phyloP scores from a whole-genome alignment of 2,329 filamentous ascomycete genomes.

The Alternaria triticina region DNA sequence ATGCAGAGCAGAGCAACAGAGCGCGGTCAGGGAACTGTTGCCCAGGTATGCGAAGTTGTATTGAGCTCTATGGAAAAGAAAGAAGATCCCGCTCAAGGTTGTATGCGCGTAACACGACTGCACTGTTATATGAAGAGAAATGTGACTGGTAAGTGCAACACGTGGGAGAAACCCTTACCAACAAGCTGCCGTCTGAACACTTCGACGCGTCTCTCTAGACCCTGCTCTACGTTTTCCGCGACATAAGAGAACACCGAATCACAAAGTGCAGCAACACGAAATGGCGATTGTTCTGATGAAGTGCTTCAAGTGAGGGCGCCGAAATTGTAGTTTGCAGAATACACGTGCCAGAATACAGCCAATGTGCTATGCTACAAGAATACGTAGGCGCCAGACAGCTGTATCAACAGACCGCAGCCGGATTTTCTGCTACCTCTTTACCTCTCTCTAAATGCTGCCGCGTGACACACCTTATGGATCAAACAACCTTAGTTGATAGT shows the following conservation, averaged over 20 bases:
- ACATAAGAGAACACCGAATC: neutral
- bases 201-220: neutral
- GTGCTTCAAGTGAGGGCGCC: neutral
- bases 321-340: neutral
- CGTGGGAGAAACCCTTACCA: neutral
- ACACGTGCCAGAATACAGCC: neutral
- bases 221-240: neutral
- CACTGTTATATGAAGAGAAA: neutral
- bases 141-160: neutral
- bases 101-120: neutral
- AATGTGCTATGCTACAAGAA: neutral
- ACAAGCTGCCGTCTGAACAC: neutral
- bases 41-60: neutral
- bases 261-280: neutral
- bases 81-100: neutral
- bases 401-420: neutral
- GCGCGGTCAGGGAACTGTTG: neutral
- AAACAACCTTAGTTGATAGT: too few species aligned
- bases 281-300: neutral
- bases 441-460: neutral
- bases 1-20: neutral
- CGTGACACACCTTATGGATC: neutral
- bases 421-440: neutral
- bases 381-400: neutral
- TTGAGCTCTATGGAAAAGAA: neutral